Evolutionary conservation across 169 alveolate species (phyloP), one percentile per base, ranked within the genome.

Genomic region (Plasmodium vivax): DNA sequence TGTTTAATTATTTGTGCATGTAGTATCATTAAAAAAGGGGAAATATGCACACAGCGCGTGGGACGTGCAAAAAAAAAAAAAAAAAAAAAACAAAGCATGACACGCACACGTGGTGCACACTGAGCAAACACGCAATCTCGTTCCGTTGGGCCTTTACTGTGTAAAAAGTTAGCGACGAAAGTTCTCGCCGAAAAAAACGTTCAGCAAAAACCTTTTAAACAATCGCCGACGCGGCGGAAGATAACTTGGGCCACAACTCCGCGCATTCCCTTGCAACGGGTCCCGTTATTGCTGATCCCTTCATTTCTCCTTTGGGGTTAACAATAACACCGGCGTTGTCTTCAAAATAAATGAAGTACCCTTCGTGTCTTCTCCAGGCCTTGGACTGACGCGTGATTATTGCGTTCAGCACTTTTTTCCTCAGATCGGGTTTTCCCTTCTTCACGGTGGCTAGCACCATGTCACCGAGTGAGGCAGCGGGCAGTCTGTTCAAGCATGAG

Each of bases 261-360:
- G 99, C 99, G 95, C 99, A 99, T 96, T 99, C 99, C 97, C 99
- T 99, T 80, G 99, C 99, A 94, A 99, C 99, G 34, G 99, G 99
- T 72, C 99, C 99, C 30, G 99, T 98, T 95, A 99, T 98, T 72
- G 99, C 99, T 3, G 99, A 98, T 79, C 99, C 99, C 96, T 99
- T 99, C 99, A 99, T 99, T 97, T 99, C 99, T 74, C 99, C 99
- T 98, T 99, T 99, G 96, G 99, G 99, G 97, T 99, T 99, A 77
- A 98, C 99, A 93, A 99, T 99, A 83, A 99, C 99, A 71, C 99
- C 99, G 47, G 99, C 99, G 96, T 99, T 99, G 97, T 97, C 99
- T 98, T 99, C 99, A 96, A 99, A 99, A 97, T 99, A 98, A 82
- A 99, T 97, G 96, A 98, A 99, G 97, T 98, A 98, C 27, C 99